phyloP scores from a whole-genome alignment of 2,329 filamentous ascomycete species.

The Aspergillus pseudoterreus region DNA sequence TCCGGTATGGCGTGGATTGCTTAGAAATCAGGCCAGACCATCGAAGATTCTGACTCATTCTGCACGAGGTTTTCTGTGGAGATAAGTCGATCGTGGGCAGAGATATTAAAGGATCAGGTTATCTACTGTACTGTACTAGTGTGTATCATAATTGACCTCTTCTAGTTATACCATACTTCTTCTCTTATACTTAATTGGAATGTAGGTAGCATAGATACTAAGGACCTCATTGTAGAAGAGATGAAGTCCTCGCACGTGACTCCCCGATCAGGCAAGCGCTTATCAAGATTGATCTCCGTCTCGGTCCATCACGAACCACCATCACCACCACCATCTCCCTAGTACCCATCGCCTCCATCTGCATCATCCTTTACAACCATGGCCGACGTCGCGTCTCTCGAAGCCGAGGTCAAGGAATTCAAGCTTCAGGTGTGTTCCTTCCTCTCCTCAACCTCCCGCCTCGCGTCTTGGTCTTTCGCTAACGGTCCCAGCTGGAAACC shows the following conservation, averaged over 20 bases:
- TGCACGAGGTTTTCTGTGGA: background rate
- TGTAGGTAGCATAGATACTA: too few relatives aligned
- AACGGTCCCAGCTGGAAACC: slow-evolving; percentile 64
- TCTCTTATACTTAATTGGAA: too few relatives aligned
- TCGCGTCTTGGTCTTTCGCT: slow-evolving; percentile 1
- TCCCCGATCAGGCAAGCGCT: too few relatives aligned
- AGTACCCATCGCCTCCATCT: background rate
- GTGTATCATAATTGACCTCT: too few relatives aligned
- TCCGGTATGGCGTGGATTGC: slow-evolving; percentile 9
- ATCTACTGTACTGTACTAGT: too few relatives aligned
- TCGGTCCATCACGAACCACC: background rate
- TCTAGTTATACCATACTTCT: too few relatives aligned
- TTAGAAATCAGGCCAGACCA: slow-evolving; percentile 25
- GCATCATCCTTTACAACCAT: slow-evolving; percentile 23
- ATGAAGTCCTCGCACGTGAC: too few relatives aligned
- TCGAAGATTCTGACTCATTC: background rate
- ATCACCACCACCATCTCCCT: background rate
- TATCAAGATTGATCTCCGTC: background rate
- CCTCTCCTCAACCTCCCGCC: background rate
- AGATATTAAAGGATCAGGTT: too few relatives aligned
- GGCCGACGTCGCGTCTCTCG: slow-evolving; percentile 42
- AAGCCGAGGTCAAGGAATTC: slow-evolving; percentile 56
- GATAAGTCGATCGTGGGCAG: too few relatives aligned
- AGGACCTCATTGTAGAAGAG: too few relatives aligned
- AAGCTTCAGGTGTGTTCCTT: slow-evolving; percentile 50